These are phyloP conservation scores for Fennellomyces sp. DNA, from an alignment of 371 early-diverging fungal species.

Conservation along the genomic window DNA sequence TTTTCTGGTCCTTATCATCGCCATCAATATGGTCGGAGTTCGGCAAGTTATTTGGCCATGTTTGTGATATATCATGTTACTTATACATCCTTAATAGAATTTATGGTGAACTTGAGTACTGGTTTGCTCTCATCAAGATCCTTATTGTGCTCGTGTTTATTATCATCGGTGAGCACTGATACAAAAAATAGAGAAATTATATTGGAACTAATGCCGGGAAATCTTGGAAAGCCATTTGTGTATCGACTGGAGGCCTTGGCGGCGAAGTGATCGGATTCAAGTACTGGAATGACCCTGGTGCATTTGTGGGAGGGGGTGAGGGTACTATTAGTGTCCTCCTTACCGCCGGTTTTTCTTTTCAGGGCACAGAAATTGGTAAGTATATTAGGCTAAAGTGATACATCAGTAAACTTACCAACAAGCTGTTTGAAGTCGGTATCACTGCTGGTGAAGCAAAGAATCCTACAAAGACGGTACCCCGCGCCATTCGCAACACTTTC, in stretches of 20 bases:
- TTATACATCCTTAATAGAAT: conserved; percentile 11
- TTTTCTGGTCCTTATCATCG: conserved; percentile 47
- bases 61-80: not conserved
- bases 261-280: conserved; percentile 59
- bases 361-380: conserved; percentile 76
- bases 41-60: not conserved
- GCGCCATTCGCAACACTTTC: conserved; percentile 68
- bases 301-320: conserved; percentile 73
- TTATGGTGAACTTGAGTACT: conserved; percentile 77
- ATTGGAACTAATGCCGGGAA: not conserved
- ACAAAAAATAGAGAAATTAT: not conserved
- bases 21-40: conserved; percentile 21
- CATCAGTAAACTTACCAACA: not conserved
- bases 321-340: conserved; percentile 73
- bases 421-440: conserved; percentile 44
- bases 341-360: conserved; percentile 83
- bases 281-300: conserved; percentile 76
- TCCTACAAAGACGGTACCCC: conserved; percentile 68
- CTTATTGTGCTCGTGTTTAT: conserved; percentile 70
- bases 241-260: conserved; percentile 70
- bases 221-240: conserved; percentile 39
- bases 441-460: conserved; percentile 68
- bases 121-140: conserved; percentile 74
- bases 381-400: too few relatives aligned
- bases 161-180: conserved; percentile 30